Conservation (phyloP, 2,329 filamentous ascomycete genomes). For the Zymoseptoria passerinii region DNA sequence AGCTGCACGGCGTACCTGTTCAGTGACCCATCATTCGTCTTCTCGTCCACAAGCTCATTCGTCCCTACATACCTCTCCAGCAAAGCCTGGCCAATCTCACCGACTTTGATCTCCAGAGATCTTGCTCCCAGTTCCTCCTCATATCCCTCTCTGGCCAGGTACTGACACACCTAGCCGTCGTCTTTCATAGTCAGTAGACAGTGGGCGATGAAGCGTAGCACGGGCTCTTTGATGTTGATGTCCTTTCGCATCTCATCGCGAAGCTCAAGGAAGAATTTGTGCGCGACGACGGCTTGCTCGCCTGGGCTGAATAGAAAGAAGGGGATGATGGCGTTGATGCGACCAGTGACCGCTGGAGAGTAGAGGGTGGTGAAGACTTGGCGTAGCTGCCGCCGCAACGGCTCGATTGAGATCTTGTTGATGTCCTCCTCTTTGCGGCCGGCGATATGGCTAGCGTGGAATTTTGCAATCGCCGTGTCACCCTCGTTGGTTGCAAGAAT, state of each 20-base stretch:
- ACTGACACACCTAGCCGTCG: neutral
- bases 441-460: slow-evolving; percentile 29
- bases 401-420: slow-evolving; percentile 12
- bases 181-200: neutral
- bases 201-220: neutral
- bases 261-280: slow-evolving; percentile 36
- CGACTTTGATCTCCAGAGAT: neutral
- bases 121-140: neutral
- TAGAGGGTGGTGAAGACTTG: neutral
- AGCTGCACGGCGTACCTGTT: neutral
- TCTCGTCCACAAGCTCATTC: neutral
- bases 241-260: slow-evolving; percentile 7
- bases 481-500: slow-evolving; percentile 42
- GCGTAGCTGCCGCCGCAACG: slow-evolving; percentile 18
- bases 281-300: slow-evolving; percentile 37
- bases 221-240: neutral
- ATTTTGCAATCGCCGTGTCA: slow-evolving; percentile 34
- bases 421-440: slow-evolving; percentile 15
- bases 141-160: neutral
- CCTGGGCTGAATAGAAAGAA: slow-evolving; percentile 36
- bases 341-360: slow-evolving; percentile 31
- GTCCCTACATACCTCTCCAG: neutral
- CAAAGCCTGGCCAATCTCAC: neutral
- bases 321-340: slow-evolving; percentile 36
- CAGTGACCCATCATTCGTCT: neutral